phyloP scores from a whole-genome alignment of 257 asterid genomes.

The Anisodus acutangulus region DNA sequence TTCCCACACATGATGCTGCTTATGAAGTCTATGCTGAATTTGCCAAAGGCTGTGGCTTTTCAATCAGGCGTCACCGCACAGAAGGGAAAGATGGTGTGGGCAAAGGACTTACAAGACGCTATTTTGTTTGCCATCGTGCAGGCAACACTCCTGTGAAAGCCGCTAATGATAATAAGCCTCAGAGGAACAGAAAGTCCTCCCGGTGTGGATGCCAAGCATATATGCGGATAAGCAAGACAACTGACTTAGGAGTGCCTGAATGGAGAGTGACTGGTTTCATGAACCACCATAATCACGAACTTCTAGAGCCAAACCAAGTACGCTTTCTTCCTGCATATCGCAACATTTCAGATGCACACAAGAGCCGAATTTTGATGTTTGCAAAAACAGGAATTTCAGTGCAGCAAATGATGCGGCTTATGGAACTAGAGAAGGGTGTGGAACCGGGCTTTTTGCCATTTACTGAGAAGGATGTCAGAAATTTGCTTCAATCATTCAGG shows the following conservation, averaged over 20 bases:
- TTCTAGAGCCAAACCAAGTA: constrained; percentile 92
- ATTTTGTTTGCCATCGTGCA: constrained; percentile 97
- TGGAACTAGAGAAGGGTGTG: constrained; percentile 90
- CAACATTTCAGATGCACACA: constrained; percentile 89
- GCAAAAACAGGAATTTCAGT: constrained; percentile 97
- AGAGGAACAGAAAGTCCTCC: constrained; percentile 90
- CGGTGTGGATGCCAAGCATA: constrained; percentile 98
- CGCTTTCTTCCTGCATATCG: constrained; percentile 99
- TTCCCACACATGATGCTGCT: constrained; percentile 84
- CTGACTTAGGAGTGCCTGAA: constrained; percentile 76
- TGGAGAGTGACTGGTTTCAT: constrained; percentile 95
- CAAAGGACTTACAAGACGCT: constrained; percentile 96
- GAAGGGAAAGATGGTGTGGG: constrained; percentile 99
- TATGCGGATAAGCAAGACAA: constrained; percentile 90
- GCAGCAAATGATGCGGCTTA: constrained; percentile 95
- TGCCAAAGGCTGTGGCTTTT: constrained; percentile 86
- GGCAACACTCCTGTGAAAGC: constrained; percentile 88
- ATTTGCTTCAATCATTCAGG: constrained; percentile 84
- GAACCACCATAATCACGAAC: constrained; percentile 95
- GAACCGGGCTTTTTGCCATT: constrained; percentile 94
- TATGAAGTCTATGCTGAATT: constrained; percentile 88
- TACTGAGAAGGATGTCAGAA: constrained; percentile 96
- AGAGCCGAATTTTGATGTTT: constrained; percentile 84
- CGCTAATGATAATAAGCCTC: constrained; percentile 70
- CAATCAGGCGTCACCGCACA: constrained; percentile 92